A percentile compares a stretch with the other conserved stretches of the same genome.
Evolutionary conservation across 805 yeast species (phyloP).

Genomic region (Dipodascus albidus): DNA sequence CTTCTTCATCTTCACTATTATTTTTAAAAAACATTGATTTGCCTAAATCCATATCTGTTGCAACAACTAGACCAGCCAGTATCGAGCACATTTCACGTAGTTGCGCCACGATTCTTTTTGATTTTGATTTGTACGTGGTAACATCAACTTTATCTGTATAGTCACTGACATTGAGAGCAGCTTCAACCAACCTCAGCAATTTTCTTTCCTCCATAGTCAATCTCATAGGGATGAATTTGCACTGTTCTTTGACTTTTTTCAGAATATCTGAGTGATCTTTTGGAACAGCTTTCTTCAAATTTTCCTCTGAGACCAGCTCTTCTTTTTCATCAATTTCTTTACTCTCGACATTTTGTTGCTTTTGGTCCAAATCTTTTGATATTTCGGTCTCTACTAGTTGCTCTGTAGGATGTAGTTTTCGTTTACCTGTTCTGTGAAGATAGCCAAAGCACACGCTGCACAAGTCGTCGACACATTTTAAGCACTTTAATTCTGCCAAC

Average conservation of each 20-base stretch:
- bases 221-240: slow-evolving; percentile 55
- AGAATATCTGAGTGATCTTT: slow-evolving; percentile 12
- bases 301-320: slow-evolving; percentile 5
- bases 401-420: slow-evolving; percentile 20
- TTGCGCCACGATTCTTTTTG: slow-evolving; percentile 62
- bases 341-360: slow-evolving; percentile 11
- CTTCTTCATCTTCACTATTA: slow-evolving; percentile 36
- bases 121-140: slow-evolving; percentile 50
- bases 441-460: slow-evolving; percentile 61
- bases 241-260: slow-evolving; percentile 25
- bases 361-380: slow-evolving; percentile 10
- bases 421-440: slow-evolving; percentile 54
- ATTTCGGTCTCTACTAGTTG: slow-evolving; percentile 4
- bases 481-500: slow-evolving; percentile 53
- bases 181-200: slow-evolving; percentile 52
- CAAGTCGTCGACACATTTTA: slow-evolving; percentile 52
- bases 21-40: slow-evolving; percentile 45
- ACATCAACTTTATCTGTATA: slow-evolving; percentile 74
- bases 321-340: slow-evolving; percentile 13
- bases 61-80: slow-evolving; percentile 65
- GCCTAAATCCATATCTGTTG: slow-evolving; percentile 63
- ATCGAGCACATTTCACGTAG: slow-evolving; percentile 69
- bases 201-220: slow-evolving; percentile 59
- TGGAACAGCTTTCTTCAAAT: slow-evolving; percentile 1
- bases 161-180: slow-evolving; percentile 68